These are phyloP conservation scores for Sonneratia caseolaris DNA, from an alignment of 345 rosid genomes.

Conservation along the genomic window DNA sequence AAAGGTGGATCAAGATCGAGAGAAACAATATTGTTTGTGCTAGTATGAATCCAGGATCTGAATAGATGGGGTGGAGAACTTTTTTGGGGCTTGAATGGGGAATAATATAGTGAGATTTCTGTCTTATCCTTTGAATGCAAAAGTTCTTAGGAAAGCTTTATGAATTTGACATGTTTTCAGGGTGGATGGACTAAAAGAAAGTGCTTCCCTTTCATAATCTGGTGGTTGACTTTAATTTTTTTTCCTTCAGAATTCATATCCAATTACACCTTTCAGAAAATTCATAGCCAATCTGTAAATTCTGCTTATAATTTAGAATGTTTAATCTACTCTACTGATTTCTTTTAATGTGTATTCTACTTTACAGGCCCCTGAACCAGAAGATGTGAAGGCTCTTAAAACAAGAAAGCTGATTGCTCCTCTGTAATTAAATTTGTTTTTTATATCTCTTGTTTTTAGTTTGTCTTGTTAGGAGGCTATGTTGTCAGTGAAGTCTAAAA, in stretches of 20 bases:
- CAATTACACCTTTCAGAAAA: not conserved
- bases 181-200: not conserved
- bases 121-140: not conserved
- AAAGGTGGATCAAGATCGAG: not conserved
- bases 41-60: too few species aligned
- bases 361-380: constrained; percentile 53
- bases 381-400: constrained; percentile 50
- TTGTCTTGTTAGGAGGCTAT: not conserved
- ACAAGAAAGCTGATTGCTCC: constrained; percentile 65
- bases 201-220: not conserved
- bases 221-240: too few species aligned
- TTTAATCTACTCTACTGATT: not conserved
- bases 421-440: constrained; percentile 24
- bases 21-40: not conserved
- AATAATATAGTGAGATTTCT: not conserved
- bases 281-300: not conserved
- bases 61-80: too few species aligned
- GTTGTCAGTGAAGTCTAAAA: not conserved
- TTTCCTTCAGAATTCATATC: not conserved
- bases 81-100: not conserved
- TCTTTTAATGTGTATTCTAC: not conserved
- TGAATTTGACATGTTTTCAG: not conserved
- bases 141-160: not conserved
- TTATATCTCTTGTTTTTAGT: not conserved
- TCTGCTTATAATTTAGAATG: not conserved